Percentiles rank a stretch among this genome's conserved stretches.
These are phyloP conservation scores for Pseudogymnoascus sp. DNA, from an alignment of 2,329 filamentous ascomycete species.

Conservation along the genomic window DNA sequence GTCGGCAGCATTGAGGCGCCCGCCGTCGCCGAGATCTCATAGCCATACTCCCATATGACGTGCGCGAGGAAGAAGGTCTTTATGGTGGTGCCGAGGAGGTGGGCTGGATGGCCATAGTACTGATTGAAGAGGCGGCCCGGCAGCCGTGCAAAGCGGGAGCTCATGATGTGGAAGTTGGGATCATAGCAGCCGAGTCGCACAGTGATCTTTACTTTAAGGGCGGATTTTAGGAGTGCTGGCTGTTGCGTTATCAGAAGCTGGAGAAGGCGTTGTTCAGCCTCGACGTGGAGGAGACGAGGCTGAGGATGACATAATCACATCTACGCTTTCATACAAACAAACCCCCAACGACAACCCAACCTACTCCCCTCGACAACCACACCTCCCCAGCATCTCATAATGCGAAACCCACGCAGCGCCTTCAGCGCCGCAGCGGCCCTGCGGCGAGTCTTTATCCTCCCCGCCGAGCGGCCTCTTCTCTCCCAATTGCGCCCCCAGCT, in stretches of 20 bases:
- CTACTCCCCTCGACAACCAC: background rate
- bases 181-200: background rate
- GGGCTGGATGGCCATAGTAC: conserved; percentile 22
- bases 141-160: background rate
- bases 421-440: conserved; percentile 41
- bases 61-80: conserved; percentile 43
- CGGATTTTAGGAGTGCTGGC: background rate
- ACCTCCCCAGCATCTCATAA: conserved; percentile 12
- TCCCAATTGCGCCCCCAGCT: conserved; percentile 18
- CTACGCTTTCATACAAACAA: background rate
- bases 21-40: conserved; percentile 49
- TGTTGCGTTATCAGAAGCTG: background rate
- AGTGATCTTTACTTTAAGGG: background rate
- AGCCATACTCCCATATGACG: conserved; percentile 53
- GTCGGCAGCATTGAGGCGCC: conserved; percentile 91
- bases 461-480: conserved; percentile 25
- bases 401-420: conserved; percentile 25
- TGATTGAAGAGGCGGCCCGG: background rate
- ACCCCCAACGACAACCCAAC: background rate
- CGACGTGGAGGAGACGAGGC: background rate
- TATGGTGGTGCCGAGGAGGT: conserved; percentile 38
- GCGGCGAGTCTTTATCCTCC: conserved; percentile 39
- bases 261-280: background rate
- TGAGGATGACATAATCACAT: conserved; percentile 2
- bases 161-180: background rate